Base-by-base conservation (phyloP, 2,329 filamentous ascomycete genomes). In the Fusarium solani-melongenae region DNA sequence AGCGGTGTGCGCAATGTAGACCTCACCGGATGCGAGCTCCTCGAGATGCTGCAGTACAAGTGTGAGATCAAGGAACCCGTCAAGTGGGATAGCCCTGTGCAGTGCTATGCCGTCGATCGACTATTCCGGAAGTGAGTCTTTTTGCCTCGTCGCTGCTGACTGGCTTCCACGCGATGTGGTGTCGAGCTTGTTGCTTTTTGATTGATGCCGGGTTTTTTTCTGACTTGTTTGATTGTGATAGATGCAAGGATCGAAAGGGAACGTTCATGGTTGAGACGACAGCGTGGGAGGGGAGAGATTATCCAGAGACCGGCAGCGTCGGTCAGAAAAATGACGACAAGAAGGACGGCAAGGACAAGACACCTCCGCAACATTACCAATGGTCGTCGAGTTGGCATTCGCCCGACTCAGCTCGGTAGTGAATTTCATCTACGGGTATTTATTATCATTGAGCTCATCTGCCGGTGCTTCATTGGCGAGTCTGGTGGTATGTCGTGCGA, bases 191-290 rank as follows among this genome's bases (percentile, higher is more conserved):
- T 53, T 53, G 66, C 34, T 67, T 58, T 58, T 51, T 29, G 46
- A 14, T 11, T n/a, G 17, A 60, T 34, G 31, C 15, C n/a, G 20
- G 11, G 15, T 34, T 44, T 15, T 44, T 15, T 49, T 58, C 64
- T 69, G 38, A 74, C 55, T 57, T 38, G 34, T 34, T 34, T 41
- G 27, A n/a, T 57, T n/a, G 69, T 69, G 71, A 39, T 78, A 92
- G 90, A 74, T 92, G 90, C 79, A 83, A 84, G 67, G 89, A 91
- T 80, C 86, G 82, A 74, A 88, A 88, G 15, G 88, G 88, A 6
- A 82, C 67, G 9, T 92, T 92, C 75, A 87, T 84, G 79, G 88
- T 91, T 49, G 90, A 92, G 82, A 92, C 90, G 27, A 92, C 90
- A 14, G 85, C 86, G 49, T 92, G 90, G 90, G 90, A 92, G 81